These are phyloP conservation scores for Canavalia ensiformis DNA, from an alignment of 306 rosid species.

Conservation along the genomic window DNA sequence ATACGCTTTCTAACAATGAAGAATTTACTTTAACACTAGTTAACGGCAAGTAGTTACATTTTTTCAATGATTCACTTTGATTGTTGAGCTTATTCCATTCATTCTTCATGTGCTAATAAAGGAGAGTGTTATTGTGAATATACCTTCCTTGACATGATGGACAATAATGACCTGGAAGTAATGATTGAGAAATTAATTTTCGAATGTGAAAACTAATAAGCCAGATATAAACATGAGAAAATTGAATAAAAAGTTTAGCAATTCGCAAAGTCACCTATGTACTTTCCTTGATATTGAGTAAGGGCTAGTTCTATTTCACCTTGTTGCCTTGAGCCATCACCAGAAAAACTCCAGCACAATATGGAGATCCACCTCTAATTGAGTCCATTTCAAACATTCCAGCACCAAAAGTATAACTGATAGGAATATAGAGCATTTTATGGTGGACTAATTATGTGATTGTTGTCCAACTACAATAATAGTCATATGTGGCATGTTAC, in stretches of 20 bases:
- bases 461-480: slow-evolving; percentile 82
- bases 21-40: slow-evolving; percentile 30
- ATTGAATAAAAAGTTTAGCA: neutral
- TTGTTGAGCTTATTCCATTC: slow-evolving; percentile 13
- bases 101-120: neutral
- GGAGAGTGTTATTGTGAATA: slow-evolving; percentile 17
- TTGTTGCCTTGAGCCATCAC: slow-evolving; percentile 75
- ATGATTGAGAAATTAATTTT: neutral
- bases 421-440: slow-evolving; percentile 85
- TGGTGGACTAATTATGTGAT: slow-evolving; percentile 83
- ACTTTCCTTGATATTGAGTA: slow-evolving; percentile 78
- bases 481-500: neutral
- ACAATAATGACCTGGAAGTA: slow-evolving; percentile 28
- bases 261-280: slow-evolving; percentile 59
- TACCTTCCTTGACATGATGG: slow-evolving; percentile 36
- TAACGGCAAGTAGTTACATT: slow-evolving; percentile 29
- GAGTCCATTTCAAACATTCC: slow-evolving; percentile 73
- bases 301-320: slow-evolving; percentile 67
- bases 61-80: slow-evolving; percentile 14
- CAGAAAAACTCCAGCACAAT: slow-evolving; percentile 80
- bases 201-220: slow-evolving; percentile 1
- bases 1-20: slow-evolving; percentile 28
- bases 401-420: slow-evolving; percentile 78
- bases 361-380: slow-evolving; percentile 81
- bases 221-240: neutral